Evolutionary conservation across 2,329 filamentous ascomycete species (phyloP).

Genomic region (Nemania serpens): DNA sequence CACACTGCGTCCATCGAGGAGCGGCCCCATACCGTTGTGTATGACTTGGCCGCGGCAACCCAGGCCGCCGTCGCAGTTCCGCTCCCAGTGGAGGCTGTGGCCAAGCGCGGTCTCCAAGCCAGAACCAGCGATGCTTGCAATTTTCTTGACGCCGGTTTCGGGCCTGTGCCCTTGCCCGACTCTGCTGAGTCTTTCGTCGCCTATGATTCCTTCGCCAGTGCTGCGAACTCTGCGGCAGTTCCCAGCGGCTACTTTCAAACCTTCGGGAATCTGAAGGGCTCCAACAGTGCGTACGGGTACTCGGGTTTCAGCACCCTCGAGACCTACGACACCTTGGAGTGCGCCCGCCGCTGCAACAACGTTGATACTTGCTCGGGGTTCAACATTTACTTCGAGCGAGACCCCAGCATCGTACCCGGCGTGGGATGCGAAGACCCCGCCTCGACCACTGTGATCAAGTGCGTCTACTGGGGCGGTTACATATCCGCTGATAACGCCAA

Average conservation of each 20-base stretch:
- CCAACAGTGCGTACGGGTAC: constrained; percentile 41
- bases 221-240: constrained; percentile 33
- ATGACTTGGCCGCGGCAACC: constrained; percentile 38
- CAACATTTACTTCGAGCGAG: constrained; percentile 41
- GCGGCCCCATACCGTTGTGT: constrained; percentile 36
- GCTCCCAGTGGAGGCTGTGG: constrained; percentile 28
- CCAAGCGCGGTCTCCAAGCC: constrained; percentile 17
- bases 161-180: constrained; percentile 41
- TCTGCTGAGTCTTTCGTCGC: constrained; percentile 40
- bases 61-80: constrained; percentile 31
- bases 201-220: constrained; percentile 27
- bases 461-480: constrained; percentile 39
- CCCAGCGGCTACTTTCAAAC: constrained; percentile 42
- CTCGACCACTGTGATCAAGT: constrained; percentile 38
- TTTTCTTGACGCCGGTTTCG: constrained; percentile 34
- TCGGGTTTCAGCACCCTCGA: constrained; percentile 33
- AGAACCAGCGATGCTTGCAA: constrained; percentile 30
- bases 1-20: constrained; percentile 39
- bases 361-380: constrained; percentile 34
- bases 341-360: constrained; percentile 33
- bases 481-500: constrained; percentile 33
- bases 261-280: constrained; percentile 41
- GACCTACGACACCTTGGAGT: constrained; percentile 33
- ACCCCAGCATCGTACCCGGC: constrained; percentile 34
- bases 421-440: constrained; percentile 29